Conservation (phyloP, 306 rosid species). For the Fragaria vesca region DNA sequence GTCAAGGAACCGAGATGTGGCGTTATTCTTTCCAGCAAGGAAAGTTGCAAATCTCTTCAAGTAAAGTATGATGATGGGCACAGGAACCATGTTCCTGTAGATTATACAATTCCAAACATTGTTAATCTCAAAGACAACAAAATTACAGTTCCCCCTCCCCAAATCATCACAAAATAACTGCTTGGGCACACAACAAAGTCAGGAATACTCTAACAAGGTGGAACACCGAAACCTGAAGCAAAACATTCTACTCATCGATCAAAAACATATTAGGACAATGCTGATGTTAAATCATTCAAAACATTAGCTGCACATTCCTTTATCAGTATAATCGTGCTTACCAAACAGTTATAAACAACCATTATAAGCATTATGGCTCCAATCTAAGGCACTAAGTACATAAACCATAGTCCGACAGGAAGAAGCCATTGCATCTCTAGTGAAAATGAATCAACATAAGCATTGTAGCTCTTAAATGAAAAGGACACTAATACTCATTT, state of each 20-base stretch:
- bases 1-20: constrained; percentile 55
- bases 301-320: not conserved
- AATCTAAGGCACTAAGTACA: not conserved
- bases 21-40: constrained; percentile 64
- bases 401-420: not conserved
- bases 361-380: not conserved
- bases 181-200: not conserved
- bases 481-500: not conserved
- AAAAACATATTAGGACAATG: not conserved
- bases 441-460: not conserved
- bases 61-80: constrained; percentile 85
- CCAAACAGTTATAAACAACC: constrained; percentile 3
- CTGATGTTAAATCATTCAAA: not conserved
- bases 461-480: rapidly evolving
- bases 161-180: not conserved
- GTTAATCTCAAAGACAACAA: constrained; percentile 5
- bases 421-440: not conserved
- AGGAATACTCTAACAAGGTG: not conserved
- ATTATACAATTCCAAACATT: constrained; percentile 15
- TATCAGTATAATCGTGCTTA: not conserved
- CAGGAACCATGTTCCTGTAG: constrained; percentile 92
- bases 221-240: constrained; percentile 10
- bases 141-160: not conserved
- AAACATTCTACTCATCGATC: not conserved
- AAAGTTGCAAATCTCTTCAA: constrained; percentile 64